phyloP scores from a whole-genome alignment of 495 filamentous ascomycete species.

The Clohesyomyces aquaticus region DNA sequence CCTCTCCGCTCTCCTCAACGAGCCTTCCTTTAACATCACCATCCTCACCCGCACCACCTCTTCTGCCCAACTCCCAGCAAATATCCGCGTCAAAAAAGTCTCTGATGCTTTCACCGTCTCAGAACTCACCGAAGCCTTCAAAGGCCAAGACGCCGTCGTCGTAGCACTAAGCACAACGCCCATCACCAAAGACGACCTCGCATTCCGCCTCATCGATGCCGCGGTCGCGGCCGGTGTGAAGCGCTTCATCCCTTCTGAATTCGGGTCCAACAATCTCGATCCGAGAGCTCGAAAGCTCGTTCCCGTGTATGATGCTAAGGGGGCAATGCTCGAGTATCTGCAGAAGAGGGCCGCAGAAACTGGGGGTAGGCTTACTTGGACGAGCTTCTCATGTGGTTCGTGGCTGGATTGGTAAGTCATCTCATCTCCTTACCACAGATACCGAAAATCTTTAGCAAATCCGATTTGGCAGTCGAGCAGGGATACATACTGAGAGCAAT shows the following conservation, averaged over 20 bases:
- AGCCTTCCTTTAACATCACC: conserved; percentile 61
- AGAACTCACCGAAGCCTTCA: conserved; percentile 48
- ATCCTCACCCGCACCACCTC: conserved; percentile 50
- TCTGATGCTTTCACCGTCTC: conserved; percentile 65
- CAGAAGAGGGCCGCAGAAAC: conserved; percentile 46
- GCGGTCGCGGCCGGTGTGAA: conserved; percentile 46
- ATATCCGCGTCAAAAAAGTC: conserved; percentile 48
- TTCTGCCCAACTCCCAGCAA: conserved; percentile 48
- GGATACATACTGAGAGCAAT: not conserved
- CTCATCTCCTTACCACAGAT: not conserved
- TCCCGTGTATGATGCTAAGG: conserved; percentile 38
- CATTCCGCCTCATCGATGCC: conserved; percentile 44
- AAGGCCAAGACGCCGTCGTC: conserved; percentile 55
- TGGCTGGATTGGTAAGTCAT: conserved; percentile 54
- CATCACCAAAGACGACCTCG: conserved; percentile 29
- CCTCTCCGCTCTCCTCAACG: conserved; percentile 46
- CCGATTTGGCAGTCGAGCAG: not conserved
- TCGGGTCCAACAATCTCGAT: conserved; percentile 48
- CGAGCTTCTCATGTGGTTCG: conserved; percentile 52
- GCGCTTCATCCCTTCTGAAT: conserved; percentile 49
- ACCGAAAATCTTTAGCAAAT: no score
- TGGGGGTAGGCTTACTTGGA: conserved; percentile 51
- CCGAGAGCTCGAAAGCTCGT: conserved; percentile 17
- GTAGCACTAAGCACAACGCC: conserved; percentile 41
- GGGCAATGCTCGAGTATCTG: conserved; percentile 54